Percentiles rank a stretch among this genome's conserved stretches.
phyloP scores from a whole-genome alignment of 768 basidiomycete species.

The Lactarius sp. region DNA sequence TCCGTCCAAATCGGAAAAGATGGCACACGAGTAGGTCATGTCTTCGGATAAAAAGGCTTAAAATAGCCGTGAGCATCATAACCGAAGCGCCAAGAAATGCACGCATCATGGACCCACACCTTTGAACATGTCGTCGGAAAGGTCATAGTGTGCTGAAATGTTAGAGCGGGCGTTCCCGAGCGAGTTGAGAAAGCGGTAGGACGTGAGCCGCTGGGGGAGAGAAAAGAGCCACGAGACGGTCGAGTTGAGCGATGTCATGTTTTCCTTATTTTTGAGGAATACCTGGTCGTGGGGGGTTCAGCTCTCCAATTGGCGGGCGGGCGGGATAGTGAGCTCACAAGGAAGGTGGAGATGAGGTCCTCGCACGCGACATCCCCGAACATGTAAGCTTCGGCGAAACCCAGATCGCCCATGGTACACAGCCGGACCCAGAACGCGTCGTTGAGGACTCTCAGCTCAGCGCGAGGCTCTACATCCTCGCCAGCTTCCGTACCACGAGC shows the following conservation, averaged over 20 bases:
- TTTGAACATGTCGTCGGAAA: conserved; percentile 40
- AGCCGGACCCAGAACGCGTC: conserved; percentile 25
- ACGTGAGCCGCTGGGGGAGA: conserved; percentile 8
- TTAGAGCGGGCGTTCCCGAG: conserved; percentile 24
- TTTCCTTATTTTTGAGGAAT: conserved; percentile 15
- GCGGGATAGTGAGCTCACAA: conserved; percentile 2
- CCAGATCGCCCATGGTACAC: conserved; percentile 21
- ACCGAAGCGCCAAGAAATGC: not conserved
- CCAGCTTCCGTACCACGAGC: not conserved
- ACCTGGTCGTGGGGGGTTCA: not conserved
- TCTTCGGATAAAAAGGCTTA: conserved; percentile 6
- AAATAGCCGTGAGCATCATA: not conserved
- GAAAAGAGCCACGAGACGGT: conserved; percentile 16
- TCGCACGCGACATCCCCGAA: conserved; percentile 24
- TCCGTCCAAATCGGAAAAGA: conserved; percentile 3
- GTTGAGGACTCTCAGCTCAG: conserved; percentile 17
- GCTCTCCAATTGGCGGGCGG: not conserved
- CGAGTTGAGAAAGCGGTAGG: conserved; percentile 17
- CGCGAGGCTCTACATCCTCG: not conserved
- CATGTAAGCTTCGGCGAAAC: conserved; percentile 29
- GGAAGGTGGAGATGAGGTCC: conserved; percentile 18
- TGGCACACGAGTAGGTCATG: conserved; percentile 8
- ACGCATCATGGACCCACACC: not conserved
- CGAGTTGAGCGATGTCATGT: conserved; percentile 21
- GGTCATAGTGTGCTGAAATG: conserved; percentile 38